Evolutionary conservation across 306 rosid species (phyloP).

Genomic region (Parietaria judaica): DNA sequence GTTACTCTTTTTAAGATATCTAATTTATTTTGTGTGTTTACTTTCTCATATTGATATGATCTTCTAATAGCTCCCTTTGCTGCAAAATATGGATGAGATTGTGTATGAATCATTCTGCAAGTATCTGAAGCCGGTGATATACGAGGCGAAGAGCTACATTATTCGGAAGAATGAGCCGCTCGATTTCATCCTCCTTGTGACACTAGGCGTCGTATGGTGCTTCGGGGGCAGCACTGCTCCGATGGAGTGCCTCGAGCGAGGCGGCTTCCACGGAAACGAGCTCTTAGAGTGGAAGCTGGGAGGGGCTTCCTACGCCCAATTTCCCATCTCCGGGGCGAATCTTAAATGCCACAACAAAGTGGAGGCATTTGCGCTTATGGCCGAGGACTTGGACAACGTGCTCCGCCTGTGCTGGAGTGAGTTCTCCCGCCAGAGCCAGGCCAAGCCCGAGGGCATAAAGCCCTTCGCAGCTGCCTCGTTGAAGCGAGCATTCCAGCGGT

Average conservation of each 20-base stretch:
- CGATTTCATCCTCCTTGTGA: conserved; percentile 7
- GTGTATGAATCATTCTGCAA: background rate
- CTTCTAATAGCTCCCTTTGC: background rate
- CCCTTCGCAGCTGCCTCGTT: background rate
- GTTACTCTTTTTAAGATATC: too few species aligned
- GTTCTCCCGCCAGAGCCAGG: background rate
- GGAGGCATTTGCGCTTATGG: background rate
- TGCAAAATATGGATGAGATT: background rate
- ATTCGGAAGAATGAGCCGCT: conserved; percentile 3
- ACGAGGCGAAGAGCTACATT: conserved; percentile 1
- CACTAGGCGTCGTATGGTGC: background rate
- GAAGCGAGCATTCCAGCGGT: too few species aligned
- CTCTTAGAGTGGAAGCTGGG: background rate
- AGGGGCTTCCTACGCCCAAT: background rate
- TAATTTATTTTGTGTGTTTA: too few species aligned
- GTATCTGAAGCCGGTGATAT: conserved; percentile 6
- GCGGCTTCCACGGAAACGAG: background rate
- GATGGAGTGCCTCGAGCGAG: background rate
- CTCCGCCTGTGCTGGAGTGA: background rate
- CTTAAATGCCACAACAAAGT: conserved; percentile 2
- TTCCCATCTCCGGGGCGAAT: background rate
- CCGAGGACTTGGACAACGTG: background rate
- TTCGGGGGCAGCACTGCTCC: background rate
- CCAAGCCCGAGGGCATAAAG: background rate
- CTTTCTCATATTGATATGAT: too few species aligned